Percentiles rank a stretch among this genome's conserved stretches.
Evolutionary conservation across 2,329 filamentous ascomycete species (phyloP).

Genomic region (Teratosphaeria epicoccoides): DNA sequence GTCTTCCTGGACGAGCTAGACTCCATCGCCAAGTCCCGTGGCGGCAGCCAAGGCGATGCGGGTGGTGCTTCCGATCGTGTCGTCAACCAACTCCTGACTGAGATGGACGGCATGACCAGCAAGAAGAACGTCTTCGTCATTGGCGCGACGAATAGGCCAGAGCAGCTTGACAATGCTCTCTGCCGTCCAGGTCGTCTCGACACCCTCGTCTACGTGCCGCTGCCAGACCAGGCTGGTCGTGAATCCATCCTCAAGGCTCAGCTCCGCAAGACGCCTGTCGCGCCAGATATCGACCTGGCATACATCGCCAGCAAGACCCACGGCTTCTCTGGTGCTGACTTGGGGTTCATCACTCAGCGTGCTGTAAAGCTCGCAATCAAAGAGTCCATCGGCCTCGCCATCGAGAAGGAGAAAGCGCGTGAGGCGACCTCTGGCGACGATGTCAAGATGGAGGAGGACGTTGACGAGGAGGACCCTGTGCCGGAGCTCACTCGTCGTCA

Average conservation of each 20-base stretch:
- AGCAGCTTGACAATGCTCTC: slow-evolving; percentile 95
- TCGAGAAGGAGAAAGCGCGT: slow-evolving; percentile 79
- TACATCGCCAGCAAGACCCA: slow-evolving; percentile 96
- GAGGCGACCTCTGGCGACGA: slow-evolving; percentile 62
- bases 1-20: slow-evolving; percentile 98
- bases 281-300: slow-evolving; percentile 72
- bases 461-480: slow-evolving; percentile 79
- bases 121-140: slow-evolving; percentile 99
- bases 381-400: slow-evolving; percentile 80
- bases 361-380: slow-evolving; percentile 99
- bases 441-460: slow-evolving; percentile 67
- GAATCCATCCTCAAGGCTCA: slow-evolving; percentile 86
- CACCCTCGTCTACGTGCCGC: slow-evolving; percentile 93
- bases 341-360: slow-evolving; percentile 97
- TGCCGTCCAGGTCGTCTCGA: slow-evolving; percentile 98
- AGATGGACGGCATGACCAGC: slow-evolving; percentile 99
- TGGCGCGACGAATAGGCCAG: slow-evolving; percentile 94
- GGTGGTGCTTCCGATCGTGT: slow-evolving; percentile 98
- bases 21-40: slow-evolving; percentile 98
- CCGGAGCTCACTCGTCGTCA: slow-evolving; percentile 92
- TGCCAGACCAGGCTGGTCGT: slow-evolving; percentile 85
- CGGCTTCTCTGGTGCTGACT: slow-evolving; percentile 98
- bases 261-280: slow-evolving; percentile 94
- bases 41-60: slow-evolving; percentile 88
- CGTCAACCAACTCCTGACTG: slow-evolving; percentile 97